A percentile compares a stretch with the other conserved stretches of the same genome.
Conservation (phyloP, 768 basidiomycete genomes). For the Rhizopogon salebrosus region DNA sequence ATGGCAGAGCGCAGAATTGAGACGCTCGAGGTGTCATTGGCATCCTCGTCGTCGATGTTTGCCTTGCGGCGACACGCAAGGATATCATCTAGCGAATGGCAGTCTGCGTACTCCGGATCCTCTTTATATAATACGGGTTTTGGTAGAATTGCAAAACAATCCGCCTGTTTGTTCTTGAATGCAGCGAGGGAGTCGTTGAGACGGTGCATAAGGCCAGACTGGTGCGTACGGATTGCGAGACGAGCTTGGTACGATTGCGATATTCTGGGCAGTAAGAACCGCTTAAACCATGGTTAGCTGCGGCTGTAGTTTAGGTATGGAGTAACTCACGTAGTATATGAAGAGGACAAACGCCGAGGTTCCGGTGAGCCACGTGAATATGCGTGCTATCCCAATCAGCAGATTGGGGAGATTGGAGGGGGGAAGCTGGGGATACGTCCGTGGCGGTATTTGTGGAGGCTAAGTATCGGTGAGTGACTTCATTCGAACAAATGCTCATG, state of each 20-base stretch:
- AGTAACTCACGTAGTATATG: constrained; percentile 56
- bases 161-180: constrained; percentile 50
- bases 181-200: constrained; percentile 52
- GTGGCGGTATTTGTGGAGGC: constrained; percentile 56
- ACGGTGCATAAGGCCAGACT: constrained; percentile 47
- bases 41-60: constrained; percentile 6
- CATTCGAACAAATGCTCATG: neutral
- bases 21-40: constrained; percentile 37
- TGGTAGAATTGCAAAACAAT: constrained; percentile 55
- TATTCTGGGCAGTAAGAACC: constrained; percentile 65
- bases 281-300: constrained; percentile 34
- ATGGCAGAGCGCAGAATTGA: constrained; percentile 64
- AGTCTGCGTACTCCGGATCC: constrained; percentile 35
- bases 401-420: constrained; percentile 68
- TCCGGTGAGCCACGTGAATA: constrained; percentile 64
- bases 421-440: constrained; percentile 65
- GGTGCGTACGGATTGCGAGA: constrained; percentile 55
- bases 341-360: constrained; percentile 54
- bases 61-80: constrained; percentile 12
- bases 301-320: neutral
- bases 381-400: constrained; percentile 53
- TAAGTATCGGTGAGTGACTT: constrained; percentile 13
- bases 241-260: constrained; percentile 55
- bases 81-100: constrained; percentile 40
- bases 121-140: constrained; percentile 48